These are phyloP conservation scores for Gossypium sturtianum DNA, from an alignment of 345 rosid genomes.

Conservation along the genomic window DNA sequence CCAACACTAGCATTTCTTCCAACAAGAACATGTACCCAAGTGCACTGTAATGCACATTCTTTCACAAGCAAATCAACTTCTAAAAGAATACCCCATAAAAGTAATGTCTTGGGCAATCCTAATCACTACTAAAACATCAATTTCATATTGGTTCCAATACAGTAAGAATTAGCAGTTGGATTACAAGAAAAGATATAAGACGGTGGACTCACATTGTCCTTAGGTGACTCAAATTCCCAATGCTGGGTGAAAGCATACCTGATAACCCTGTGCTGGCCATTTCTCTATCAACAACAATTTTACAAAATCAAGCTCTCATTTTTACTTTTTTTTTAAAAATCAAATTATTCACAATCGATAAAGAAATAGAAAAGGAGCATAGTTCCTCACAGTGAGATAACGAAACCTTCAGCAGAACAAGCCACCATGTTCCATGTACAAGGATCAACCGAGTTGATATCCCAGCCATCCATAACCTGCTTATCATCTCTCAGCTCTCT, in stretches of 20 bases:
- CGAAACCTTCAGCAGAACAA: constrained; percentile 77
- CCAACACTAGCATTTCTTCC: not conserved
- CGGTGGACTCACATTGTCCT: constrained; percentile 52
- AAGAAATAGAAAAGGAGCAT: not conserved
- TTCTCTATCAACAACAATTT: constrained; percentile 37
- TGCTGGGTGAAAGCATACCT: constrained; percentile 60
- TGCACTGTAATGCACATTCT: not conserved
- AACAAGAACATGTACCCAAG: not conserved
- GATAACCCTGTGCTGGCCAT: constrained; percentile 70
- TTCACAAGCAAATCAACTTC: constrained; percentile 3
- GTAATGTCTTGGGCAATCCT: not conserved
- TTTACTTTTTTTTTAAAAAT: not conserved
- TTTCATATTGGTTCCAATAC: not conserved
- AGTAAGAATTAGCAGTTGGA: not conserved
- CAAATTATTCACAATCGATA: not conserved
- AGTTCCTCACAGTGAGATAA: constrained; percentile 61
- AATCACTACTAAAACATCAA: not conserved
- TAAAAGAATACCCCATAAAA: not conserved
- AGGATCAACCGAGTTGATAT: constrained; percentile 94
- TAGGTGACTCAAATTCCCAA: constrained; percentile 73
- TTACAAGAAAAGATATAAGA: not conserved
- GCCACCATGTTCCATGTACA: constrained; percentile 98
- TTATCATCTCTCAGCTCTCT: constrained; percentile 62
- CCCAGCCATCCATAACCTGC: constrained; percentile 78
- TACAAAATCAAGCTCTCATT: not conserved